Evolutionary conservation across 768 basidiomycete species (phyloP).

Genomic region (Rhodotorula paludigena): DNA sequence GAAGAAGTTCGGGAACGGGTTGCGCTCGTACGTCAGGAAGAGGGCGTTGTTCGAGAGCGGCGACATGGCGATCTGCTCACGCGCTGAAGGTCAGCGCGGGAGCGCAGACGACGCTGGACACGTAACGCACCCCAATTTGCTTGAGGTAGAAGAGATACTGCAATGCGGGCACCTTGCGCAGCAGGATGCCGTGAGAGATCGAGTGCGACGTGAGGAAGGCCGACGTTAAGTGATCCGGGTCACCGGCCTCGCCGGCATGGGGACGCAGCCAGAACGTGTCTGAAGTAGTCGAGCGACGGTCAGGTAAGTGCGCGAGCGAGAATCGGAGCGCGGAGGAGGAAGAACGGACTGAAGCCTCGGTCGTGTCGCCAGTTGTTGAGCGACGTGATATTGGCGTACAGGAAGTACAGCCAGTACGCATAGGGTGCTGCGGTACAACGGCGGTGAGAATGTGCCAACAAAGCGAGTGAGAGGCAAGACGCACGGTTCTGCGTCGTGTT

Average conservation of each 20-base stretch:
- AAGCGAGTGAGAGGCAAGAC: constrained; percentile 47
- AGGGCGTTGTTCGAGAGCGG: constrained; percentile 96
- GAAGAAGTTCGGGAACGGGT: constrained; percentile 96
- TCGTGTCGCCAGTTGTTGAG: constrained; percentile 84
- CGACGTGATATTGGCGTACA: constrained; percentile 93
- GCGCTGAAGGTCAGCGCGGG: no score
- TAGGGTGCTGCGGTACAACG: background rate
- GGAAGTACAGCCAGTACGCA: constrained; percentile 77
- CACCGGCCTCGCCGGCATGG: constrained; percentile 95
- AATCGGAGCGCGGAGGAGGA: no score
- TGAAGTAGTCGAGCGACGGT: constrained; percentile 45
- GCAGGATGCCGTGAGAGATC: constrained; percentile 96
- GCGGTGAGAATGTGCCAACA: background rate
- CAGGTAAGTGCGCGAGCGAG: constrained; percentile 11
- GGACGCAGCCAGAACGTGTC: constrained; percentile 96
- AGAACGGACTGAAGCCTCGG: constrained; percentile 78
- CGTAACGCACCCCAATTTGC: constrained; percentile 61
- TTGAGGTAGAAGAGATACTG: constrained; percentile 97
- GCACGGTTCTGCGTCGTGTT: constrained; percentile 83
- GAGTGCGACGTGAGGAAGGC: constrained; percentile 95
- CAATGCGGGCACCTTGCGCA: constrained; percentile 93
- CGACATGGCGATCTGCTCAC: constrained; percentile 79
- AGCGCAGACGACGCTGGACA: no score
- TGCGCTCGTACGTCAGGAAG: constrained; percentile 93
- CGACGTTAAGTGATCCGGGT: constrained; percentile 93